Evolutionary conservation across 192 early-diverging fungal genomes (phyloP).

Genomic region (Endogone sp.): DNA sequence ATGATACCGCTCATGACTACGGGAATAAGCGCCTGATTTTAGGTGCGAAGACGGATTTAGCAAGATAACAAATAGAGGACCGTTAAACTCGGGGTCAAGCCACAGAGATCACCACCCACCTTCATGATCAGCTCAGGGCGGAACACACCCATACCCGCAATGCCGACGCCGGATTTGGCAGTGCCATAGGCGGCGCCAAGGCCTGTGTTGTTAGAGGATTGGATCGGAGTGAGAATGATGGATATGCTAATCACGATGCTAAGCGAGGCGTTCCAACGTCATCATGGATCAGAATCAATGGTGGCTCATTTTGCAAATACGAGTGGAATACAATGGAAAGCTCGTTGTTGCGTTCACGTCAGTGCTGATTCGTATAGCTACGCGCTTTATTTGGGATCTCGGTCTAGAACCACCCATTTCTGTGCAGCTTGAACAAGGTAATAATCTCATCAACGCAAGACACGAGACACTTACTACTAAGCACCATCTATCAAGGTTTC

Average conservation of each 20-base stretch:
- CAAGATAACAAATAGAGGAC: slow-evolving; percentile 21
- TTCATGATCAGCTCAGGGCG: slow-evolving; percentile 88
- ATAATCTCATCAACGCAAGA: background rate
- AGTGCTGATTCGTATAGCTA: too few relatives aligned
- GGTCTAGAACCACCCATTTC: too few relatives aligned
- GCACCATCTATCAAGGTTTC: slow-evolving; percentile 17
- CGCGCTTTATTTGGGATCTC: too few relatives aligned
- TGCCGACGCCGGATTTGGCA: slow-evolving; percentile 86
- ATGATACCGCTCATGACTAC: slow-evolving; percentile 99
- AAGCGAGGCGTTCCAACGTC: slow-evolving; percentile 2
- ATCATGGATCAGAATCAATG: background rate
- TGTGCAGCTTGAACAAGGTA: too few relatives aligned
- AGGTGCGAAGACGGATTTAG: background rate
- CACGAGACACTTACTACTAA: slow-evolving; percentile 18
- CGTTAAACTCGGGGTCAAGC: slow-evolving; percentile 1
- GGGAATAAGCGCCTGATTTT: slow-evolving; percentile 67
- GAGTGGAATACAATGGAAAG: too few relatives aligned
- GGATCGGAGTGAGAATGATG: background rate
- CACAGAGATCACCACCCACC: slow-evolving; percentile 6
- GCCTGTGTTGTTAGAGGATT: too few relatives aligned
- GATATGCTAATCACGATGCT: background rate
- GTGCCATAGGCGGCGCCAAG: slow-evolving; percentile 93
- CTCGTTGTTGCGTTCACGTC: too few relatives aligned
- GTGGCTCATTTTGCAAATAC: too few relatives aligned
- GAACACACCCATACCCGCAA: slow-evolving; percentile 82